These are phyloP conservation scores for Podaxis sp. DNA, from an alignment of 768 basidiomycete genomes.

Conservation along the genomic window DNA sequence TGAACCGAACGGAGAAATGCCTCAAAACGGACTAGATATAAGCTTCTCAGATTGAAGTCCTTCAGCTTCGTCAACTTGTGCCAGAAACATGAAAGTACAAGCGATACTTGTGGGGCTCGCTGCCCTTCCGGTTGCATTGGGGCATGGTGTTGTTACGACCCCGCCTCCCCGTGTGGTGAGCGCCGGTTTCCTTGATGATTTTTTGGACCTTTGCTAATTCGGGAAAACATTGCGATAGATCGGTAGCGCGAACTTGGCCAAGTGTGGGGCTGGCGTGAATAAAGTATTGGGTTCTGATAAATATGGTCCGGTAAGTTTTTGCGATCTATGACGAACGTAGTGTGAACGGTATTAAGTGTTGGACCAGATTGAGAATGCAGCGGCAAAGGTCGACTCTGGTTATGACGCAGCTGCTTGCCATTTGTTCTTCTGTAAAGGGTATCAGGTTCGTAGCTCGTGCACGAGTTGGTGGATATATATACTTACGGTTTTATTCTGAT, in stretches of 20 bases:
- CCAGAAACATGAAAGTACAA: neutral
- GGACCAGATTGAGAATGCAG: conserved; percentile 32
- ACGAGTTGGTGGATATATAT: neutral
- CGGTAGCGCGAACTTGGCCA: conserved; percentile 28
- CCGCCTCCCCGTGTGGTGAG: conserved; percentile 29
- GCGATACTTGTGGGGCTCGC: conserved; percentile 8
- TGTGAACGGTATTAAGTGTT: neutral
- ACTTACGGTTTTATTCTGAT: neutral
- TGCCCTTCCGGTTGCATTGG: conserved; percentile 17
- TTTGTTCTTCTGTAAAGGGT: conserved; percentile 34
- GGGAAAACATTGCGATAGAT: conserved; percentile 20
- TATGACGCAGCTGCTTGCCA: conserved; percentile 34
- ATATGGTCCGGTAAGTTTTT: conserved; percentile 29
- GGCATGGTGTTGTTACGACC: conserved; percentile 29
- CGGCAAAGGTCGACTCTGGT: conserved; percentile 25
- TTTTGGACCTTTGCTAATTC: neutral
- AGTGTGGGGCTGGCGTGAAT: conserved; percentile 31
- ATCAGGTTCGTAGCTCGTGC: conserved; percentile 22
- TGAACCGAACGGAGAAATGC: conserved; percentile 5
- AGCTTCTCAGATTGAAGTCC: neutral
- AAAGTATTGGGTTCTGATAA: conserved; percentile 29
- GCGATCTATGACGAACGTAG: neutral
- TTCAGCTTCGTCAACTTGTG: neutral
- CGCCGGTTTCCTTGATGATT: neutral
- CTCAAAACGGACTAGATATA: neutral